Percentiles rank a stretch among this genome's conserved stretches.
phyloP scores from a whole-genome alignment of 495 filamentous ascomycete species.

The Penicillium malachiteum region DNA sequence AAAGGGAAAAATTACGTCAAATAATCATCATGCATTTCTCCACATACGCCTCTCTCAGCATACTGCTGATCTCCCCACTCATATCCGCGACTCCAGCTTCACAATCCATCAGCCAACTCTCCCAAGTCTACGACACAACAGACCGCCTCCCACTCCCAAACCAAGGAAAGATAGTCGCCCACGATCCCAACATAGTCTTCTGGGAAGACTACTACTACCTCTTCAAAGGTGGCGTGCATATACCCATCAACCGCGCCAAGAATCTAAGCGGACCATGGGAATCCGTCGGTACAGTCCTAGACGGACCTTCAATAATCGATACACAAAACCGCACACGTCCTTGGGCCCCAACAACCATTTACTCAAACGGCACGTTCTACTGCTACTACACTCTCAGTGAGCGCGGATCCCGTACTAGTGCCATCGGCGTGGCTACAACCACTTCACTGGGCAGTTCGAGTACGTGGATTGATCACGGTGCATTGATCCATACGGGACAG shows the following conservation, averaged over 20 bases:
- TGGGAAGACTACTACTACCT: conserved; percentile 38
- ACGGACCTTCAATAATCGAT: conserved; percentile 36
- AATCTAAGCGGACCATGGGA: conserved; percentile 43
- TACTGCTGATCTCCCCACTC: conserved; percentile 4
- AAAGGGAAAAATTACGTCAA: no score
- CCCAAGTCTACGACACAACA: conserved; percentile 31
- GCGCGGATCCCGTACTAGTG: conserved; percentile 61
- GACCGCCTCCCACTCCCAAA: conserved; percentile 35
- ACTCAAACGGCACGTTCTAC: conserved; percentile 60
- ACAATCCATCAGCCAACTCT: background rate
- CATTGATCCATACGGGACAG: conserved; percentile 39
- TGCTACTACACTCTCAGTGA: conserved; percentile 69
- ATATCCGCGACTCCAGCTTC: conserved; percentile 16
- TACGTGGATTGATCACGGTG: conserved; percentile 55
- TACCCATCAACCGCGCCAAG: conserved; percentile 34
- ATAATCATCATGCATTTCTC: background rate
- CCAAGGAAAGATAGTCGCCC: conserved; percentile 31
- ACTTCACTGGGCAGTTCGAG: conserved; percentile 54
- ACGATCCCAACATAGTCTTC: conserved; percentile 42
- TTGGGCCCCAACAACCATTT: conserved; percentile 64
- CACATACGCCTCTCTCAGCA: background rate
- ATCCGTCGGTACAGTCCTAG: conserved; percentile 38
- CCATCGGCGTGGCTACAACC: conserved; percentile 71
- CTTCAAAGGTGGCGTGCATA: conserved; percentile 34
- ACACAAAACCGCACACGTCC: conserved; percentile 35